Base-by-base conservation (phyloP, 2,329 filamentous ascomycete species). In the Ustulina deusta region DNA sequence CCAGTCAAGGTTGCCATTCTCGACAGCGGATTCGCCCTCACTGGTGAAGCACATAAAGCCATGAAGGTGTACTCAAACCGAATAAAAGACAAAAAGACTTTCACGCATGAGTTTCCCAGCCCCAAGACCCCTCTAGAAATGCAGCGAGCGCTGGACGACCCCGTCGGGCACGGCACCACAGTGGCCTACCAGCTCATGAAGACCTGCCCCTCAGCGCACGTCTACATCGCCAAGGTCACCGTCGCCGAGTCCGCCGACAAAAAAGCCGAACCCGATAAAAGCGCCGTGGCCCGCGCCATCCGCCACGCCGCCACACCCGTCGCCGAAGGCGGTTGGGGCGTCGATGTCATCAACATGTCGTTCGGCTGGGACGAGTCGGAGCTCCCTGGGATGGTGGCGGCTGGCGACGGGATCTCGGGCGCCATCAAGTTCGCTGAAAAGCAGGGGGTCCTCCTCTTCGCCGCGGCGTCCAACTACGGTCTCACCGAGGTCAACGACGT, bases 211-310 rank as follows among this genome's bases (percentile, higher is more conserved):
- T 65, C 62, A 6, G 62, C 55, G n/a, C 9, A 55, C 3, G 36
- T 65, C 11, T 65, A 60, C 20, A 51, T 65, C 22, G 62, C 62
- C 27, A 65, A 65, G 38, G 63, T 61, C 32, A 65, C 61, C n/a
- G 15, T 59, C 44, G 27, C 42, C 25, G 61, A 46, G 2, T 44
- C 54, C 36, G 34, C 6, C 5, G 25, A 44, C 15, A 63, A 40
- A 22, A 57, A 38, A 22, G 51, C 52, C 11, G 32, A 51, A 20
- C 52, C 42, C 29, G 61, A 63, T 42, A 63, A 63, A 40, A 42
- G 6, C 13, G 61, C 61, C 15, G 61, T 57, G 1, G 29, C 40
- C 11, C 29, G 52, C 29, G 52, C 52, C 7, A 63, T 63, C 17
- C 51, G 44, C 1, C 32, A 63, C 17, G 52, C 61, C 13, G 61